These are phyloP conservation scores for Penicillium sp. DNA, from an alignment of 2,329 filamentous ascomycete genomes.

Conservation along the genomic window DNA sequence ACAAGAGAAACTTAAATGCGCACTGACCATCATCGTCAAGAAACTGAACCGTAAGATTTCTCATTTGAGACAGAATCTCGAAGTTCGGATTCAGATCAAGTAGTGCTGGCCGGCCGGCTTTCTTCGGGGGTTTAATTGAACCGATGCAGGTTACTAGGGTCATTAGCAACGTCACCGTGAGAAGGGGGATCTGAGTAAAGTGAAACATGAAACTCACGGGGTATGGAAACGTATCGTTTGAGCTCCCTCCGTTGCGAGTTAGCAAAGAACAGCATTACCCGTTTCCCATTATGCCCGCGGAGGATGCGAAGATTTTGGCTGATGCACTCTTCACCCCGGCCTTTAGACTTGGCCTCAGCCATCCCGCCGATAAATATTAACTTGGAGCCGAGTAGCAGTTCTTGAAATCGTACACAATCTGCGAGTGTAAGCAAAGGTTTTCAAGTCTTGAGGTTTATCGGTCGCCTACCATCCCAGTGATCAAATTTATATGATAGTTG, in stretches of 20 bases:
- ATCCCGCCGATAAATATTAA: constrained; percentile 43
- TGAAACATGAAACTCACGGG: constrained; percentile 31
- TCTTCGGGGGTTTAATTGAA: constrained; percentile 39
- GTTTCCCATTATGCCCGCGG: constrained; percentile 34
- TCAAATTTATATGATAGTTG: constrained; percentile 45
- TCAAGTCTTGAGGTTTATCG: not conserved
- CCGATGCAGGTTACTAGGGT: constrained; percentile 39
- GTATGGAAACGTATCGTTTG: constrained; percentile 43
- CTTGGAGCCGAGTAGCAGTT: constrained; percentile 38
- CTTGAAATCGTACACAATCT: constrained; percentile 45
- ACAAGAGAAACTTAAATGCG: not conserved
- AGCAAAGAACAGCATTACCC: constrained; percentile 41
- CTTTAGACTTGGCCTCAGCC: constrained; percentile 44
- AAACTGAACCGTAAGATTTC: constrained; percentile 37
- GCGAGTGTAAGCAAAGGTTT: constrained; percentile 1
- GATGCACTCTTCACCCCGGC: constrained; percentile 45
- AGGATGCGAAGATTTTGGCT: constrained; percentile 44
- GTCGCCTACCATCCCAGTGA: constrained; percentile 37
- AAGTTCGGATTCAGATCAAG: constrained; percentile 41
- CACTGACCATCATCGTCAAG: constrained; percentile 39
- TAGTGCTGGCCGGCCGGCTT: constrained; percentile 36
- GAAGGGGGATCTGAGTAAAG: not conserved
- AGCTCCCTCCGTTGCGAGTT: constrained; percentile 42
- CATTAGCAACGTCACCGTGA: constrained; percentile 4
- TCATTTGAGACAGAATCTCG: constrained; percentile 41